These are phyloP conservation scores for Sporothrix curviconia DNA, from an alignment of 2,329 filamentous ascomycete genomes.

Conservation along the genomic window DNA sequence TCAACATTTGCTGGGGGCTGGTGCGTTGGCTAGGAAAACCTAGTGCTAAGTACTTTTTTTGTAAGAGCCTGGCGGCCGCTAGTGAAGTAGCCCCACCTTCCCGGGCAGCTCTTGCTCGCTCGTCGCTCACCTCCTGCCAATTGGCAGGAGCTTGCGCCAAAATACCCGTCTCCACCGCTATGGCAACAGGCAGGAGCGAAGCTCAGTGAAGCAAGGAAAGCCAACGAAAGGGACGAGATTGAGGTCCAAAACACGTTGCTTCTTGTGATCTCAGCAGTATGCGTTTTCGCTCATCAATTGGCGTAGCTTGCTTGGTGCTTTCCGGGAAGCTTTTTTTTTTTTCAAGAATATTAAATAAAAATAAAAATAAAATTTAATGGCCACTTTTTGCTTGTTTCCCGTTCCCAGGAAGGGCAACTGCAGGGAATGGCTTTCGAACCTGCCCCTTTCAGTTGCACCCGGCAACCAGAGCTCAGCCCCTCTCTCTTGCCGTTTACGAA, in stretches of 20 bases:
- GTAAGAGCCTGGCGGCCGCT: not conserved
- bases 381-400: no score
- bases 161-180: slow-evolving; percentile 7
- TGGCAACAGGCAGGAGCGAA: slow-evolving; percentile 5
- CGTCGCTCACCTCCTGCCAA: not conserved
- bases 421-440: not conserved
- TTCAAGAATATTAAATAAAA: no score
- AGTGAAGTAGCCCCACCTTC: slow-evolving; percentile 1
- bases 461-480: slow-evolving; percentile 5
- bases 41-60: no score
- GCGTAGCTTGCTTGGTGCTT: no score
- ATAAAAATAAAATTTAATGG: no score
- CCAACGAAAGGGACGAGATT: no score
- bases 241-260: no score
- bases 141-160: not conserved
- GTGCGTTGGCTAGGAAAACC: slow-evolving; percentile 17
- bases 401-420: not conserved
- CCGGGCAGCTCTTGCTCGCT: not conserved
- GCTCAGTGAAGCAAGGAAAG: not conserved
- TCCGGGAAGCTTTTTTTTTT: no score
- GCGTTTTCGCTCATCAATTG: no score
- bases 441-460: slow-evolving; percentile 9
- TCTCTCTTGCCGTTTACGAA: not conserved
- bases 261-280: no score
- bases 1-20: slow-evolving; percentile 17